A percentile compares a stretch with the other conserved stretches of the same genome.
Conservation (phyloP, 2,329 filamentous ascomycete species). For the Neoarthrinium moseri region DNA sequence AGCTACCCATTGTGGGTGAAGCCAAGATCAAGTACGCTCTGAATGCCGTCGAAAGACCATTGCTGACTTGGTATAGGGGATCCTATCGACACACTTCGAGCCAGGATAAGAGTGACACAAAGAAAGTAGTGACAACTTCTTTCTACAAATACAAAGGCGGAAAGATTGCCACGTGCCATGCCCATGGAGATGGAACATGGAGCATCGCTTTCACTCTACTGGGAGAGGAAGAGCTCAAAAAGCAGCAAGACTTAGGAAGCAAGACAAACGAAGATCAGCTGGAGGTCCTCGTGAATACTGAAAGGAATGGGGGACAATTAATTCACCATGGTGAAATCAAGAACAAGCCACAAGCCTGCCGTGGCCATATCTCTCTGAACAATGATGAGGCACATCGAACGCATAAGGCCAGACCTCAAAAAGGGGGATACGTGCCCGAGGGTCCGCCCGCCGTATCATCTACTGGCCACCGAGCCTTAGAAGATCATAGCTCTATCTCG, state of each 20-base stretch:
- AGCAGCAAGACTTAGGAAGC: background rate
- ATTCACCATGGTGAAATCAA: constrained; percentile 5
- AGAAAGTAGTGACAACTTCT: constrained; percentile 9
- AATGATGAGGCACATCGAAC: constrained; percentile 1
- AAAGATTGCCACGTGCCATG: constrained; percentile 8
- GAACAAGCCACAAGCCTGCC: constrained; percentile 3
- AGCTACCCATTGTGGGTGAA: background rate
- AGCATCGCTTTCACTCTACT: constrained; percentile 3
- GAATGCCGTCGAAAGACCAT: background rate
- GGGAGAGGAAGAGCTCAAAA: constrained; percentile 1
- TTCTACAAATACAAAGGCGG: constrained; percentile 2
- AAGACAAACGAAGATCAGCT: background rate
- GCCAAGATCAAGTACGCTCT: constrained; percentile 1
- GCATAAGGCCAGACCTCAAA: background rate
- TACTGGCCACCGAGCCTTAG: too few species aligned
- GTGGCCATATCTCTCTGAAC: background rate
- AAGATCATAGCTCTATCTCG: background rate
- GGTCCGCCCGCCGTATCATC: too few species aligned
- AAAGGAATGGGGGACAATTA: background rate
- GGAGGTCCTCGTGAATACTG: background rate
- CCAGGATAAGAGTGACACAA: constrained; percentile 8
- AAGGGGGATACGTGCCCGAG: background rate
- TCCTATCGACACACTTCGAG: constrained; percentile 8
- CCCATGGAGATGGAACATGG: constrained; percentile 10
- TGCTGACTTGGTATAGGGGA: background rate